Evolutionary conservation across 2,329 filamentous ascomycete genomes (phyloP).

Genomic region (Calonectria ilicicola): DNA sequence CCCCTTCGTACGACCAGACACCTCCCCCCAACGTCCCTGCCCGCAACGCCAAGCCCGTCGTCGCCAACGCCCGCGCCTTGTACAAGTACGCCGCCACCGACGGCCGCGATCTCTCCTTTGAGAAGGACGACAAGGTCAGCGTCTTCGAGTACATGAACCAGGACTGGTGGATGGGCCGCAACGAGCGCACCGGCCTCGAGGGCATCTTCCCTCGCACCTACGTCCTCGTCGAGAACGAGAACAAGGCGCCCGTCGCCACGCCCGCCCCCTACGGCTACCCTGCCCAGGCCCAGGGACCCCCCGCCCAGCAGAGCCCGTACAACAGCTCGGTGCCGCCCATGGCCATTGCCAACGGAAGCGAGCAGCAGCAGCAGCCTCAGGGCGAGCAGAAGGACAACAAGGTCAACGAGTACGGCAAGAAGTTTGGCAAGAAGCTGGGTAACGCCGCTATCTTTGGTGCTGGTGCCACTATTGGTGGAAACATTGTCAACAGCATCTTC

Average conservation of each 20-base stretch:
- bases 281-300: conserved; percentile 54
- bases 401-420: conserved; percentile 84
- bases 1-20: conserved; percentile 65
- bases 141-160: conserved; percentile 95
- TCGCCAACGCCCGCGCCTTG: conserved; percentile 82
- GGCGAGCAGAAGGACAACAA: conserved; percentile 63
- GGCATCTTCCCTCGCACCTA: conserved; percentile 97
- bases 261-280: conserved; percentile 55
- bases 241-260: conserved; percentile 52
- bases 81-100: conserved; percentile 87
- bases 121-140: conserved; percentile 82
- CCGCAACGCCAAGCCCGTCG: conserved; percentile 64
- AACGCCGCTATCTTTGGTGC: conserved; percentile 90
- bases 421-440: conserved; percentile 93
- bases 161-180: conserved; percentile 96
- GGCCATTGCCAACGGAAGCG: conserved; percentile 73
- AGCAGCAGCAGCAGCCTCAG: conserved; percentile 54
- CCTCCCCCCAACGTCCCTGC: conserved; percentile 55
- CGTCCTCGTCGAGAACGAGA: conserved; percentile 78
- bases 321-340: conserved; percentile 79
- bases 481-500: conserved; percentile 92
- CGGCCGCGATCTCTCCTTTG: conserved; percentile 83
- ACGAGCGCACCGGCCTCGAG: conserved; percentile 83
- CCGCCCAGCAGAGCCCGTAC: conserved; percentile 70
- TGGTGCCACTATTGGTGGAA: conserved; percentile 89